Percentiles rank a stretch among this genome's conserved stretches.
phyloP scores from a whole-genome alignment of 768 basidiomycete genomes.

The Podaxis sp. region DNA sequence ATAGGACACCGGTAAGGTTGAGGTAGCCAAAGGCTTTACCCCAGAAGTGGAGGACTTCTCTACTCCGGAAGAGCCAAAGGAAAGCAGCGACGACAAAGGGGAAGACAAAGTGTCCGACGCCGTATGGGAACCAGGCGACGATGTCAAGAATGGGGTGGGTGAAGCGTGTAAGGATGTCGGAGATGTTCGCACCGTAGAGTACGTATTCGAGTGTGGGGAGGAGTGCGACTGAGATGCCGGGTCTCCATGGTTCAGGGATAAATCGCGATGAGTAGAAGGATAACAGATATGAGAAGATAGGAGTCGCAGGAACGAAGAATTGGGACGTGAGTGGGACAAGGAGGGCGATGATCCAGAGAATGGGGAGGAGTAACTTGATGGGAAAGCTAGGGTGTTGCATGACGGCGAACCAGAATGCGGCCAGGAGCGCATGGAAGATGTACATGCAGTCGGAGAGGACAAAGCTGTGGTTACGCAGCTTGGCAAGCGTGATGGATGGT shows the following conservation, averaged over 20 bases:
- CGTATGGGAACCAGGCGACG: constrained; percentile 95
- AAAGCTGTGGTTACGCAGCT: constrained; percentile 55
- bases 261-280: constrained; percentile 84
- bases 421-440: constrained; percentile 58
- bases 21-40: constrained; percentile 88
- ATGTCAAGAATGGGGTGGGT: constrained; percentile 92
- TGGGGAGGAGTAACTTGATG: constrained; percentile 71
- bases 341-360: constrained; percentile 63
- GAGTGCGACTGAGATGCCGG: constrained; percentile 84
- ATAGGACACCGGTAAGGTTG: constrained; percentile 83
- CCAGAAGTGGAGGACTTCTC: constrained; percentile 79
- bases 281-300: constrained; percentile 83
- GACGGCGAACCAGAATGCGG: constrained; percentile 66
- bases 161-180: constrained; percentile 91
- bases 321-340: constrained; percentile 85
- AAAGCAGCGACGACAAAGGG: constrained; percentile 85
- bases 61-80: constrained; percentile 86
- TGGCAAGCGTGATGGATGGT: constrained; percentile 57
- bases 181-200: constrained; percentile 96
- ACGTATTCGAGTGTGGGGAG: constrained; percentile 94
- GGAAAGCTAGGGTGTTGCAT: constrained; percentile 71
- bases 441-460: constrained; percentile 55
- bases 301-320: constrained; percentile 86
- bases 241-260: constrained; percentile 73
- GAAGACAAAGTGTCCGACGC: constrained; percentile 84